Evolutionary conservation across 176 grass and related monocot species (phyloP).

Genomic region (Carex littledalei): DNA sequence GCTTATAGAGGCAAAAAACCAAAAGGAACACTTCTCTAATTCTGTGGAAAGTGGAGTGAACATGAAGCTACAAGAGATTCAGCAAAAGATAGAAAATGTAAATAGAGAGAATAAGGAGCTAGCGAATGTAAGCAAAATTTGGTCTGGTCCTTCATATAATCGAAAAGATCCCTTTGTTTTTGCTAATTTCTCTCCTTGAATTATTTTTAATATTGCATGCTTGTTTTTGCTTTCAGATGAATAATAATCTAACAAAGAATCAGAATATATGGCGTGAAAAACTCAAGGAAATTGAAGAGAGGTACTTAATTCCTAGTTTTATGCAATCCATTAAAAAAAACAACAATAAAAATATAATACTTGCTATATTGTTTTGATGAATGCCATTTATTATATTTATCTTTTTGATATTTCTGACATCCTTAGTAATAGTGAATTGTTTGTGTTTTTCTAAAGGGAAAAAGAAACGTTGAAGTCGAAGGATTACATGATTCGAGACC

Average conservation of each 20-base stretch:
- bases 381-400: background rate
- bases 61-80: conserved; percentile 58
- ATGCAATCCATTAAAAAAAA: background rate
- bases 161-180: background rate
- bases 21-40: conserved; percentile 33
- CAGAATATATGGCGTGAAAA: conserved; percentile 77
- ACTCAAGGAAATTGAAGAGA: conserved; percentile 72
- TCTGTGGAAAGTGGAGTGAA: conserved; percentile 61
- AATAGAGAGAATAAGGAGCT: conserved; percentile 62
- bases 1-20: conserved; percentile 62
- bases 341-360: background rate
- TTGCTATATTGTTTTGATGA: background rate
- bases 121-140: conserved; percentile 43
- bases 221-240: conserved; percentile 47
- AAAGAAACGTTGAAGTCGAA: conserved; percentile 39
- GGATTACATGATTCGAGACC: conserved; percentile 62
- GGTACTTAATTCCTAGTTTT: conserved; percentile 32
- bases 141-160: conserved; percentile 15
- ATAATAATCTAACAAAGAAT: conserved; percentile 57
- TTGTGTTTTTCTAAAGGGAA: conserved; percentile 17
- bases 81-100: conserved; percentile 54
- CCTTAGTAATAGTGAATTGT: background rate
- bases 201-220: background rate
- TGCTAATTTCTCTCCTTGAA: background rate
- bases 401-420: background rate